phyloP scores from a whole-genome alignment of 192 early-diverging fungal genomes.

The Gamsiella multidivaricata region DNA sequence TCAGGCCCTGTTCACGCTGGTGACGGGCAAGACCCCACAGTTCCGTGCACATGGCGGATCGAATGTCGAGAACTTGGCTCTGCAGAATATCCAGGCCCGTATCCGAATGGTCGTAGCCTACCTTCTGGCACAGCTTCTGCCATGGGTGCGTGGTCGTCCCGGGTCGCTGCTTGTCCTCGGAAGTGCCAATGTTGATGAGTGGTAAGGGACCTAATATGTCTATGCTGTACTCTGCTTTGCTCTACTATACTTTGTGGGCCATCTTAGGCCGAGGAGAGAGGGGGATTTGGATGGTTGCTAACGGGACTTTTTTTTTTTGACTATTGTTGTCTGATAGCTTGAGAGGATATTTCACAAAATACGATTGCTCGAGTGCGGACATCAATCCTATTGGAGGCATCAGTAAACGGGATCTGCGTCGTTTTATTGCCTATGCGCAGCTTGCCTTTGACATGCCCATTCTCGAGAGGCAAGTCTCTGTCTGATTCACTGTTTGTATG shows the following conservation, averaged over 20 bases:
- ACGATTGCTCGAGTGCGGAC: constrained; percentile 97
- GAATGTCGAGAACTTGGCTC: constrained; percentile 88
- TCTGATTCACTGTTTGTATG: not conserved
- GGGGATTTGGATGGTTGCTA: too few species aligned
- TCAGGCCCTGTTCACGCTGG: constrained; percentile 75
- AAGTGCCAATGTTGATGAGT: constrained; percentile 98
- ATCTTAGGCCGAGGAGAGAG: too few species aligned
- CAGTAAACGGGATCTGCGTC: constrained; percentile 86
- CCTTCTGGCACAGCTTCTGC: constrained; percentile 94
- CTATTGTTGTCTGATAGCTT: constrained; percentile 59
- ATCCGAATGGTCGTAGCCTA: constrained; percentile 96
- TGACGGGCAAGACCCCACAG: constrained; percentile 78
- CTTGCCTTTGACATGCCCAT: constrained; percentile 74
- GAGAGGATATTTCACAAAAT: constrained; percentile 98
- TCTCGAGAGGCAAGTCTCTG: constrained; percentile 61
- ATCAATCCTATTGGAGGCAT: constrained; percentile 97
- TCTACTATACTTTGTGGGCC: too few species aligned
- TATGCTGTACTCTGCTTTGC: not conserved
- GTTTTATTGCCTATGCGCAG: constrained; percentile 81
- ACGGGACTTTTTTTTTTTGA: not conserved
- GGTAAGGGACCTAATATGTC: constrained; percentile 52
- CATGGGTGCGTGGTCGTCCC: constrained; percentile 80
- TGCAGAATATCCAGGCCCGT: constrained; percentile 98
- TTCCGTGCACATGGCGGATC: constrained; percentile 90
- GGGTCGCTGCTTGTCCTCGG: constrained; percentile 91